Evolutionary conservation across 1,284 basidiomycete species (phyloP).

Genomic region (Cystobasidiaceae sp.): DNA sequence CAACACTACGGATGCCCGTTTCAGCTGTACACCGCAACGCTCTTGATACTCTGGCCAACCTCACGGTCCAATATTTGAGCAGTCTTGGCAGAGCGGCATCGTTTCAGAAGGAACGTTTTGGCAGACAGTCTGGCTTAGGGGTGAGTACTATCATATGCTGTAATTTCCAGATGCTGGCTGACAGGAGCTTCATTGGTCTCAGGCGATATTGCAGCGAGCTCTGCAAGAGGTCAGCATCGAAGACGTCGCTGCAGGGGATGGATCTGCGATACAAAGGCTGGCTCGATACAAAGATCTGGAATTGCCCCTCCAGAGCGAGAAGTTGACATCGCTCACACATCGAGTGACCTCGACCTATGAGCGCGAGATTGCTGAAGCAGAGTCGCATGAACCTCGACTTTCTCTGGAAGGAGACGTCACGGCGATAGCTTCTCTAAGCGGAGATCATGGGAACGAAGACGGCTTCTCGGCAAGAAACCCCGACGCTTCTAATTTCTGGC

Average conservation of each 20-base stretch:
- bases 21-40: slow-evolving; percentile 56
- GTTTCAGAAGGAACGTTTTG: slow-evolving; percentile 74
- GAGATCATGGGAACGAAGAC: background rate
- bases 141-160: background rate
- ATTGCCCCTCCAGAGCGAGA: background rate
- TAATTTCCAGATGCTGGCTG: background rate
- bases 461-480: background rate
- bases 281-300: slow-evolving; percentile 8
- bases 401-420: background rate
- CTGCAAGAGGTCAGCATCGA: slow-evolving; percentile 50
- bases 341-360: slow-evolving; percentile 1
- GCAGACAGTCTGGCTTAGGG: slow-evolving; percentile 48
- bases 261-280: background rate
- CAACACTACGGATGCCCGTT: background rate
- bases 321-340: background rate
- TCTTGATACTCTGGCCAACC: slow-evolving; percentile 71
- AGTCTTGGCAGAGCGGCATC: slow-evolving; percentile 83
- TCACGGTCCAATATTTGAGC: slow-evolving; percentile 71
- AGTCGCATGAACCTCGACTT: background rate
- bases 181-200: slow-evolving; percentile 54
- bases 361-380: slow-evolving; percentile 1
- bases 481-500: background rate
- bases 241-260: slow-evolving; percentile 46
- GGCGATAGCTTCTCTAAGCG: background rate
- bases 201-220: slow-evolving; percentile 48